These are phyloP conservation scores for Daedalea quercina DNA, from an alignment of 768 basidiomycete genomes.

Conservation along the genomic window DNA sequence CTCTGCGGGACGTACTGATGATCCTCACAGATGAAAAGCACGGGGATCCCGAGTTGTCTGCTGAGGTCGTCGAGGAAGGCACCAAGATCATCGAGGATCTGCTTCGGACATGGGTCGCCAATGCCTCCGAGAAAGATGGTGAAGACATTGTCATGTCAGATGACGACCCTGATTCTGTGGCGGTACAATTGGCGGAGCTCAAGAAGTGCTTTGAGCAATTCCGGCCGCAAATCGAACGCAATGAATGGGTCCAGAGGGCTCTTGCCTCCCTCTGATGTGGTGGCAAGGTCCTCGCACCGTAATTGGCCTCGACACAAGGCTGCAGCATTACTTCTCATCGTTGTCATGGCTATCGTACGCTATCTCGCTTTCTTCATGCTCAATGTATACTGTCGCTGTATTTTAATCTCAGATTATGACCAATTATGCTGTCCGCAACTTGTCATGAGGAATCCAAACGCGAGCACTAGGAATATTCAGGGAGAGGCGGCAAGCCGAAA, in stretches of 20 bases:
- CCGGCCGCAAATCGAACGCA: constrained; percentile 64
- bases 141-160: constrained; percentile 50
- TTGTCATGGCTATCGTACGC: not conserved
- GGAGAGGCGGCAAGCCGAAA: no score
- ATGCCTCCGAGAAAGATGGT: constrained; percentile 27
- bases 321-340: no score
- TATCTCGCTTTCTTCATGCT: no score
- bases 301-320: no score
- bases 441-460: no score
- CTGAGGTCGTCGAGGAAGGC: constrained; percentile 70
- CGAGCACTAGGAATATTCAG: no score
- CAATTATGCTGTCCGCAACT: no score
- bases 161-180: constrained; percentile 23
- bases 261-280: constrained; percentile 29
- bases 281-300: no score
- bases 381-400: no score
- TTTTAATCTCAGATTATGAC: no score
- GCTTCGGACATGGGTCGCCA: constrained; percentile 58
- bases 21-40: constrained; percentile 21
- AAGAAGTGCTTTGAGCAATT: constrained; percentile 59
- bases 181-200: constrained; percentile 38
- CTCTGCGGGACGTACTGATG: constrained; percentile 10
- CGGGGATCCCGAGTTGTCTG: constrained; percentile 38
- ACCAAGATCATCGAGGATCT: constrained; percentile 76
- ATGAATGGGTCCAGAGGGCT: constrained; percentile 69